Evolutionary conservation across 2,329 filamentous ascomycete genomes (phyloP).

Genomic region (Microdochium paspali): DNA sequence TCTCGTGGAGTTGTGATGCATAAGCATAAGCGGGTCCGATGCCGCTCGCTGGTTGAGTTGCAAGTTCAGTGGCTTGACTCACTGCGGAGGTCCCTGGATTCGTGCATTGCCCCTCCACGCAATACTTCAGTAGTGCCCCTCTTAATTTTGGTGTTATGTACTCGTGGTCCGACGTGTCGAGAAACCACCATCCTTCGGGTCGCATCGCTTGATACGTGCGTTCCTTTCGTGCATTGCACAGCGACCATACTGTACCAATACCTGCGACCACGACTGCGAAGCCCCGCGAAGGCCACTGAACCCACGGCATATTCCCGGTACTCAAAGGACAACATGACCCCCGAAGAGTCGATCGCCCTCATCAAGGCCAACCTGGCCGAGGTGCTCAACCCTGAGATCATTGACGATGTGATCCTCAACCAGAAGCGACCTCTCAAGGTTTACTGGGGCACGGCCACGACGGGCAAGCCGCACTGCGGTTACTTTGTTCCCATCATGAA

Average conservation of each 20-base stretch:
- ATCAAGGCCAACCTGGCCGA: conserved; percentile 77
- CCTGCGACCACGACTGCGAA: too few relatives aligned
- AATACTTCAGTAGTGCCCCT: neutral
- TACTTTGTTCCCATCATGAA: conserved; percentile 88
- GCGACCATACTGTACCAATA: too few relatives aligned
- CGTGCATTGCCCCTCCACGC: neutral
- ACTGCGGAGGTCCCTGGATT: neutral
- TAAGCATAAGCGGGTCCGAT: neutral
- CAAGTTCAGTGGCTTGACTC: neutral
- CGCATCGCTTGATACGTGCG: neutral
- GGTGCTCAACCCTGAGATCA: conserved; percentile 75
- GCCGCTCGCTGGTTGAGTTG: neutral
- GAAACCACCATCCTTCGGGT: neutral
- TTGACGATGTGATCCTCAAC: conserved; percentile 60
- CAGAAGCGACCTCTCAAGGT: conserved; percentile 65
- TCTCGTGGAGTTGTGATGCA: too few relatives aligned
- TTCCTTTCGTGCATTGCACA: neutral
- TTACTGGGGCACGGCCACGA: conserved; percentile 86
- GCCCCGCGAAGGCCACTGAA: too few relatives aligned
- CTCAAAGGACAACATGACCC: conserved; percentile 18
- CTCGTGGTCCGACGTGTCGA: neutral
- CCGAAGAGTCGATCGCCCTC: conserved; percentile 58
- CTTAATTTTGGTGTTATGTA: neutral
- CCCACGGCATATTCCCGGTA: too few relatives aligned
- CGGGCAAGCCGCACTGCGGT: conserved; percentile 78